Base-by-base conservation (phyloP, 129 eudicot species). In the Ambrosia trifida region DNA sequence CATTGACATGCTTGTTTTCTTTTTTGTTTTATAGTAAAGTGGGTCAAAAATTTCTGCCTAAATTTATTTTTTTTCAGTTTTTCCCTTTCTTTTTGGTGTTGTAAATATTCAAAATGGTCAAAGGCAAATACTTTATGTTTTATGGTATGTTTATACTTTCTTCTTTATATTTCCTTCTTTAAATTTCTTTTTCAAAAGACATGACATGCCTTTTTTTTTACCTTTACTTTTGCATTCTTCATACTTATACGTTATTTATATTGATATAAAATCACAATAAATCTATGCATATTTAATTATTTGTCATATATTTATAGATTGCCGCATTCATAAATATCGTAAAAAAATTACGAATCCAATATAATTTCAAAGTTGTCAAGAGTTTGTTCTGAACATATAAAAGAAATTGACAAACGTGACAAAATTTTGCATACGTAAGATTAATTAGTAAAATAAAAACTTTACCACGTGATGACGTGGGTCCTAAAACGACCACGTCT, bases 11-110 rank as follows among this genome's bases (percentile, higher is more conserved):
- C 73, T 58, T 58, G 41, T 12, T 58, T 31, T 58, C 38, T n/a
- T 58, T 30, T 58, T 57, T 51, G 13, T 68, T 68, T 10, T 13
- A 7, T 14, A 11, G 24, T 59, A 20, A 58, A 66, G 69, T 5
- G 13, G 74, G 80, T 76, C 80, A 76, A 76, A 68, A 6, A 68
- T 58, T 57, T 76, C 75, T 68, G 75, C 80, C 56, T 41, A 57
- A 59, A 76, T 6, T 20, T 57, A 30, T 66, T 74, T 75, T 74
- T 75, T 16, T 20, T 12, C 17, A 7, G 68, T 46, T 72, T 13
- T 30, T n/a, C 16, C 13, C 32, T 12, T 13, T 20, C 17, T 62
- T 62, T 40, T n/a, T 30, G 36, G 8, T 28, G 41, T 44, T 58
- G 16, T 16, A 49, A 68, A n/a, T 47, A 47, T 68, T 7, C 43